A percentile compares a stretch with the other conserved stretches of the same genome.
Conservation (phyloP, 805 yeast genomes). For the Teunomyces gatunensis region DNA sequence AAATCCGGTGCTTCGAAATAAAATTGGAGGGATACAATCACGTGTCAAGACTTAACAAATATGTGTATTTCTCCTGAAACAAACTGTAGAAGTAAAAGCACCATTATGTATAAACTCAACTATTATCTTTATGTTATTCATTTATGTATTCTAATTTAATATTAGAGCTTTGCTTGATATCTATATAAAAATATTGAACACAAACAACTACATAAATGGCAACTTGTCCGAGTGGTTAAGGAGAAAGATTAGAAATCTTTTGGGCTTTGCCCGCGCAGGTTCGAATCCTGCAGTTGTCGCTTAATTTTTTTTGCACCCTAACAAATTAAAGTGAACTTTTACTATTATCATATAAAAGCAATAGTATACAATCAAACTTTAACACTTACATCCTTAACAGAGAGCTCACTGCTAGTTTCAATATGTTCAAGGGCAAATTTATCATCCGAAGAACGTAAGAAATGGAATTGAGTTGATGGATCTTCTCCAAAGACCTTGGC, state of each 20-base stretch:
- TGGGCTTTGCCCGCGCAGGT: constrained; percentile 52
- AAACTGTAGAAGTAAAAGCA: too few species aligned
- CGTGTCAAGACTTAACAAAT: too few species aligned
- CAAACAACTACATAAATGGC: constrained; percentile 17
- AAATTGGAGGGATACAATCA: too few species aligned
- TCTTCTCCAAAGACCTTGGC: constrained; percentile 41
- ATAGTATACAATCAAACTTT: neutral
- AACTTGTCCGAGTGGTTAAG: constrained; percentile 50
- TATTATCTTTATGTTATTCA: too few species aligned
- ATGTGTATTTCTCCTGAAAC: too few species aligned
- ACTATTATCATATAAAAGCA: neutral
- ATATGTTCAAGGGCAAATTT: neutral
- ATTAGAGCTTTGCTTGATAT: neutral
- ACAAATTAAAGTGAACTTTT: neutral
- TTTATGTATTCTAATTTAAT: too few species aligned
- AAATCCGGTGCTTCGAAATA: too few species aligned
- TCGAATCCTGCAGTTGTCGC: constrained; percentile 51
- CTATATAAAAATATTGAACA: neutral
- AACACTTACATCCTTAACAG: neutral
- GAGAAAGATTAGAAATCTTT: constrained; percentile 49
- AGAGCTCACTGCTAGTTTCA: neutral
- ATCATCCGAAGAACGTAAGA: neutral
- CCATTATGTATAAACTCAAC: too few species aligned
- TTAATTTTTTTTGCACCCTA: constrained; percentile 14
- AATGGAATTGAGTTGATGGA: constrained; percentile 5